Evolutionary conservation across 257 asterid species (phyloP).

Genomic region (Haberlea rhodopensis): DNA sequence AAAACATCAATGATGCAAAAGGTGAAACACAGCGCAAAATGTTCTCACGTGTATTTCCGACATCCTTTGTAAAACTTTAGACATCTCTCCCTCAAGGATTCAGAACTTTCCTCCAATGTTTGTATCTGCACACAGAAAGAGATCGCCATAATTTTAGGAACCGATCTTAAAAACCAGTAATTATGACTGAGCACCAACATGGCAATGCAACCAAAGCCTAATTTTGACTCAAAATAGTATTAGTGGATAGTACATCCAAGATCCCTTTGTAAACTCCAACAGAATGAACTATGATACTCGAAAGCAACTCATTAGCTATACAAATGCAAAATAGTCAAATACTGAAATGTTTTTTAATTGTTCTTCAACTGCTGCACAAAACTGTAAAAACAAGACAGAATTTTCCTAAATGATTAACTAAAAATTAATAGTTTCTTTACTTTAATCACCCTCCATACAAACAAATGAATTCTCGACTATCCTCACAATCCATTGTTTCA

Average conservation of each 20-base stretch:
- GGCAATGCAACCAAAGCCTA: slow-evolving; percentile 8
- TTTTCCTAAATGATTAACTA: background rate
- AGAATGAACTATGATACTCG: slow-evolving; percentile 13
- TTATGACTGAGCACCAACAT: slow-evolving; percentile 17
- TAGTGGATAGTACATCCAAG: slow-evolving; percentile 8
- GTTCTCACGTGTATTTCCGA: slow-evolving; percentile 93
- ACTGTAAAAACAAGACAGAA: background rate
- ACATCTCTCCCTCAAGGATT: slow-evolving; percentile 86
- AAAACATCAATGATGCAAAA: background rate
- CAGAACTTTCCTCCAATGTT: slow-evolving; percentile 90
- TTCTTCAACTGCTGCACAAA: slow-evolving; percentile 2
- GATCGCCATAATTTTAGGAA: slow-evolving; percentile 7
- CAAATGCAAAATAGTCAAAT: slow-evolving; percentile 7
- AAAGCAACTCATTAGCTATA: slow-evolving; percentile 2
- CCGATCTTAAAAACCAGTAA: slow-evolving; percentile 15
- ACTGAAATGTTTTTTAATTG: background rate
- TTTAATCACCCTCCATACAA: background rate
- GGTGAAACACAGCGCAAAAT: slow-evolving; percentile 17
- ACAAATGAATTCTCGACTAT: slow-evolving; percentile 10
- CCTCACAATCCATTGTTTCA: background rate
- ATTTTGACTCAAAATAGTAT: slow-evolving; percentile 15
- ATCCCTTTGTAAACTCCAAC: slow-evolving; percentile 17
- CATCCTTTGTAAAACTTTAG: slow-evolving; percentile 96
- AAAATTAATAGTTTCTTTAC: background rate
- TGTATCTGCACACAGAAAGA: slow-evolving; percentile 62